phyloP scores from a whole-genome alignment of 2,329 filamentous ascomycete species.

The Cladosporium sp. region DNA sequence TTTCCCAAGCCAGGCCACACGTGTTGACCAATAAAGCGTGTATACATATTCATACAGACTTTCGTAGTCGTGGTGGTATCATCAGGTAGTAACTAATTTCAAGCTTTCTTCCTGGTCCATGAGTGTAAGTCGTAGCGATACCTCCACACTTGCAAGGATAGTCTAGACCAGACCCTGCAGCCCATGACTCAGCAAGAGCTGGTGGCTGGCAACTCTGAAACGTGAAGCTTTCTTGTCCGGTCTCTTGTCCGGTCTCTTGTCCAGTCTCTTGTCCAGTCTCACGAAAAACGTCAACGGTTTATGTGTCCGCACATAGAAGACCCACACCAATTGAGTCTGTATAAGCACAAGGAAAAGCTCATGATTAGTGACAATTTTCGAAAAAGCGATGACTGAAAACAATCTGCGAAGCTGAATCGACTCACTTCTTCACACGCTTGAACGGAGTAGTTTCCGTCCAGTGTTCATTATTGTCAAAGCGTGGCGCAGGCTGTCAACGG shows the following conservation, averaged over 20 bases:
- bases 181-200: neutral
- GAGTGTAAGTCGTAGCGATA: neutral
- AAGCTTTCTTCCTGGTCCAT: neutral
- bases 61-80: neutral
- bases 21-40: neutral
- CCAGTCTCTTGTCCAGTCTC: neutral
- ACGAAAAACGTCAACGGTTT: neutral
- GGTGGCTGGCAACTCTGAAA: neutral
- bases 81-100: neutral
- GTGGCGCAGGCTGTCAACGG: neutral
- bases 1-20: neutral
- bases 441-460: neutral
- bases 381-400: too few relatives aligned
- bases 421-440: neutral
- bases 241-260: neutral
- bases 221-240: neutral
- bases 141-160: slow-evolving; percentile 1
- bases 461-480: neutral
- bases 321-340: neutral
- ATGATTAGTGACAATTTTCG: too few relatives aligned
- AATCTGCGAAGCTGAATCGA: neutral
- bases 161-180: neutral
- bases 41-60: neutral
- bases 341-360: too few relatives aligned
- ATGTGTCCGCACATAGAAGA: neutral